Evolutionary conservation across 2,329 filamentous ascomycete genomes (phyloP).

Genomic region (Didymellaceae sp.): DNA sequence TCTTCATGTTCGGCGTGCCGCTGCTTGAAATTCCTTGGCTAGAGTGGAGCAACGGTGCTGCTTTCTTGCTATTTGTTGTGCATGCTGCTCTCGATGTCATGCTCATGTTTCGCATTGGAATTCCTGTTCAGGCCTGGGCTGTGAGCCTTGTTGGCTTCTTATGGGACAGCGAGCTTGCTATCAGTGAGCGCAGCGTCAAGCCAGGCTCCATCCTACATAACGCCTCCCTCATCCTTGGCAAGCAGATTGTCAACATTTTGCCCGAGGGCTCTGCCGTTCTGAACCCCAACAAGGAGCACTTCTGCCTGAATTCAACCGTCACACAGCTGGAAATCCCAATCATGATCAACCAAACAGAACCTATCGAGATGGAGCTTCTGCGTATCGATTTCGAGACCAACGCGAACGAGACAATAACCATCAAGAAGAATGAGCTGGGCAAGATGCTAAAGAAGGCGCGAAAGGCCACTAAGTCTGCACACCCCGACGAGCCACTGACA

Average conservation of each 20-base stretch:
- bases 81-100: slow-evolving; percentile 80
- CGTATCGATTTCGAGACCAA: slow-evolving; percentile 85
- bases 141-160: slow-evolving; percentile 77
- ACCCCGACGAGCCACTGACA: slow-evolving; percentile 64
- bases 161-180: slow-evolving; percentile 90
- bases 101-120: slow-evolving; percentile 89
- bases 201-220: slow-evolving; percentile 88
- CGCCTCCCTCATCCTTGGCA: slow-evolving; percentile 89
- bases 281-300: slow-evolving; percentile 80
- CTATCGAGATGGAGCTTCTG: slow-evolving; percentile 85
- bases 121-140: slow-evolving; percentile 77
- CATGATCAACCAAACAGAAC: slow-evolving; percentile 90
- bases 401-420: slow-evolving; percentile 77
- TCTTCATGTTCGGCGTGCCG: slow-evolving; percentile 87
- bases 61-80: slow-evolving; percentile 71
- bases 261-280: slow-evolving; percentile 92
- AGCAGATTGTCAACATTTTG: slow-evolving; percentile 96
- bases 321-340: slow-evolving; percentile 75
- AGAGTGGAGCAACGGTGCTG: slow-evolving; percentile 81
- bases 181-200: slow-evolving; percentile 93
- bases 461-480: slow-evolving; percentile 60
- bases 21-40: slow-evolving; percentile 94
- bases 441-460: slow-evolving; percentile 74
- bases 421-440: slow-evolving; percentile 76
- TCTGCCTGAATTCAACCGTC: slow-evolving; percentile 75